Evolutionary conservation across 345 rosid species (phyloP).

Genomic region (Excoecaria cochinchinensis): DNA sequence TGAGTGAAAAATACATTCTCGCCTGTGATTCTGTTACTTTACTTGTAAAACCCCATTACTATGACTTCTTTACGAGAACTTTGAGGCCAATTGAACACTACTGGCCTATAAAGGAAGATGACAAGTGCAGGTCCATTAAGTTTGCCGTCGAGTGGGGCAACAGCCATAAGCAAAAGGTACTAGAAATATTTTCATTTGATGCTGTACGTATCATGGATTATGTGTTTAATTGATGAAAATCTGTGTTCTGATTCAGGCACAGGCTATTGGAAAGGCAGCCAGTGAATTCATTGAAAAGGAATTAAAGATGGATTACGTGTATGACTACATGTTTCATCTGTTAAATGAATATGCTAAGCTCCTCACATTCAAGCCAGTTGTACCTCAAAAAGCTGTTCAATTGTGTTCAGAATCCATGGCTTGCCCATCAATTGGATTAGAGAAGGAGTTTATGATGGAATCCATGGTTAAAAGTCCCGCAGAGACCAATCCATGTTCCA

Average conservation of each 20-base stretch:
- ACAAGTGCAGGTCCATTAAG: slow-evolving; percentile 32
- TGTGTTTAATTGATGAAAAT: background rate
- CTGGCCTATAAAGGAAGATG: slow-evolving; percentile 27
- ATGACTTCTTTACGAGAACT: slow-evolving; percentile 32
- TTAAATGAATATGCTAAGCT: slow-evolving; percentile 30
- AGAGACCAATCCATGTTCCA: slow-evolving; percentile 19
- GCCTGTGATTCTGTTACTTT: slow-evolving; percentile 31
- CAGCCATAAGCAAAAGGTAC: slow-evolving; percentile 21
- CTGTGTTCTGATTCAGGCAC: slow-evolving; percentile 20
- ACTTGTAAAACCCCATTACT: slow-evolving; percentile 30
- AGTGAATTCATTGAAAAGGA: slow-evolving; percentile 28
- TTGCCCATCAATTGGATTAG: slow-evolving; percentile 17
- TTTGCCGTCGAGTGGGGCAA: slow-evolving; percentile 38
- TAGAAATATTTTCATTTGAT: no score
- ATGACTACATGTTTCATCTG: slow-evolving; percentile 37
- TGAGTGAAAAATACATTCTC: slow-evolving; percentile 36
- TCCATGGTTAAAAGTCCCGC: slow-evolving; percentile 28
- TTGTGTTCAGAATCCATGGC: slow-evolving; percentile 28
- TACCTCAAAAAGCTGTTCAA: slow-evolving; percentile 22
- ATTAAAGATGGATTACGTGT: slow-evolving; percentile 30
- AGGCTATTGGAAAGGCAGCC: slow-evolving; percentile 27
- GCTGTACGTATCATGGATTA: background rate
- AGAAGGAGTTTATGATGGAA: slow-evolving; percentile 29
- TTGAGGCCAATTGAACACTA: slow-evolving; percentile 23
- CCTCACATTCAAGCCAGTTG: slow-evolving; percentile 22